Base-by-base conservation (phyloP, 2,329 filamentous ascomycete genomes). In the Ophiostoma novo-ulmi region DNA sequence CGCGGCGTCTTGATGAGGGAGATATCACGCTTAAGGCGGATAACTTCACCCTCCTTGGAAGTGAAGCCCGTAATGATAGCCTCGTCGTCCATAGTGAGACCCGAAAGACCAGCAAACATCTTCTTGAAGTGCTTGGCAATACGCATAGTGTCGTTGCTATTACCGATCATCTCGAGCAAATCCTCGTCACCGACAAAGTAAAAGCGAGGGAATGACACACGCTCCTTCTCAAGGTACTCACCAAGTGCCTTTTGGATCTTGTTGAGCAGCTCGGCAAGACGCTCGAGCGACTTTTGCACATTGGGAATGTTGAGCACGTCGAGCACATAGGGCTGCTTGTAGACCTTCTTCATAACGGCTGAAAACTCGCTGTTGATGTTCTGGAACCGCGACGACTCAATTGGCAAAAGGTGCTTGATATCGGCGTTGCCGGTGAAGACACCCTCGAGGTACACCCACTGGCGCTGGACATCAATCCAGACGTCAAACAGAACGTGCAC, bases 181-280 rank as follows among this genome's bases (percentile, higher is more conserved):
- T 99, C 95, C 78, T 99, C 96, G 77, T 99, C 96, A 79, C 95
- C 95, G 71, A 99, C 96, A 76, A 99, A 99, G 83, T 99, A 99
- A 84, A 99, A 99, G 71, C 95, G 89, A 64, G 95, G 95, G 82
- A 99, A 99, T 0, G 94, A 97, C 0, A 98, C 91, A 80, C 95
- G 90, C 81, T 99, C 95, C 77, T 95, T 94, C 80, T 99, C 96
- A 48, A 99, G 88, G 77, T 99, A 99, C 82, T 99, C 95, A 80
- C 95, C 95, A 11, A 99, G 87, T 2, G 96, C 96, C 81, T 99
- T 99, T 77, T 99, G 95, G 73, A 99, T 99, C 84, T 98, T 98
- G 87, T 97, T 97, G 71, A 99, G 86, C 75, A 98, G 85, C 78
- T 99, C 95, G n/a, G 94, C 94, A 69, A 99, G 85, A 75, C 95